Percentiles rank a stretch among this genome's conserved stretches.
phyloP scores from a whole-genome alignment of 108 stramenopile genomes.

The Heterococcus sp. region DNA sequence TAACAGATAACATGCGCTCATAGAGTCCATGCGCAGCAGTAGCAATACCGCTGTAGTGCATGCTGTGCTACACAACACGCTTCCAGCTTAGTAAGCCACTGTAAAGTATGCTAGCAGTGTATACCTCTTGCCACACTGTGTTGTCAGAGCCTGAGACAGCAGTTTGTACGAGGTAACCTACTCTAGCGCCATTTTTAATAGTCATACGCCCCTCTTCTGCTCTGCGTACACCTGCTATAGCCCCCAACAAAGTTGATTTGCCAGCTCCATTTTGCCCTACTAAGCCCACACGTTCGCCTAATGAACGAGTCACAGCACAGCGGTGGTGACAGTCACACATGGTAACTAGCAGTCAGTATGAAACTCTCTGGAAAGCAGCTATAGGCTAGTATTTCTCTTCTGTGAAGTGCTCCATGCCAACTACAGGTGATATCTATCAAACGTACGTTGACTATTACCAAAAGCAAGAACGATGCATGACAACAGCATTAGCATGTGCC shows the following conservation, averaged over 20 bases:
- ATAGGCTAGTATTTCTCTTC: too few species aligned
- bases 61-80: not conserved
- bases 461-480: too few species aligned
- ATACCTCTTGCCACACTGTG: constrained; percentile 80
- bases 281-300: not conserved
- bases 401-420: too few species aligned
- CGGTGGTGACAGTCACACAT: too few species aligned
- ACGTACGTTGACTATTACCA: too few species aligned
- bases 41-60: not conserved
- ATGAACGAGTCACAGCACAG: too few species aligned
- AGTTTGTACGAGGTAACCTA: constrained; percentile 62
- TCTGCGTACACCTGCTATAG: not conserved
- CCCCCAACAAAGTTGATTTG: constrained; percentile 1
- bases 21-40: not conserved
- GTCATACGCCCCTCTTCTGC: constrained; percentile 18
- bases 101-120: constrained; percentile 44
- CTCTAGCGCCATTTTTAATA: constrained; percentile 15
- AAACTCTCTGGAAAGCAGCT: too few species aligned
- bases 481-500: too few species aligned
- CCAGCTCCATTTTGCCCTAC: constrained; percentile 17
- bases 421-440: too few species aligned
- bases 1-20: not conserved
- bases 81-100: not conserved
- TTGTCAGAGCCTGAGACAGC: constrained; percentile 78
- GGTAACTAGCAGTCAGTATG: too few species aligned